Evolutionary conservation across 1,284 basidiomycete species (phyloP), one percentile per base, ranked within the genome.

Genomic region (Malassezia furfur): DNA sequence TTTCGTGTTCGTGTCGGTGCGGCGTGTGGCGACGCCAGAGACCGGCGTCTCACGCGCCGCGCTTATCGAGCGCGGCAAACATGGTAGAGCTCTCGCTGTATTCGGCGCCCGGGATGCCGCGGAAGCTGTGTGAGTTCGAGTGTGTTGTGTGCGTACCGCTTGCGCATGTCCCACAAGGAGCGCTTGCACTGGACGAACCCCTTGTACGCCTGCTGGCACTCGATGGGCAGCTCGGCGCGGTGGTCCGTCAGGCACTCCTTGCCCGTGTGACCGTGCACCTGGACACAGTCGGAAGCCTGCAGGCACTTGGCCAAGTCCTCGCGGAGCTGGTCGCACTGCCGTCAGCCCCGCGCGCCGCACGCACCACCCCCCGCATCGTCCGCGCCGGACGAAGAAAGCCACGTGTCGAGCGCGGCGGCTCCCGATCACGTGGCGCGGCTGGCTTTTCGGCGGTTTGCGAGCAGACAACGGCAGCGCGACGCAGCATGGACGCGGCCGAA

Each of bases 151-250:
- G 30, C 52, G 37, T 37, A 54, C 45, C 55, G 50, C 17, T 52
- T 57, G 19, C 55, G 55, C 55, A 57, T 57, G 32, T 52, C 50
- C 50, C 36, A 44, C 39, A 57, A 32, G 15, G 55, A 52, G 9
- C 55, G 55, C 50, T 57, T 57, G 55, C 55, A 57, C 6, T 57
- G 50, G 32, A 52, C 50, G 32, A 52, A 57, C 28, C 55, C 50
- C 7, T 43, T 28, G 43, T 52, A 52, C 19, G 50, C 50, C 36
- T 57, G 55, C 37, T 57, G 55, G 47, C 55, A 57, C 50, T 48
- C 55, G 30, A 28, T 5, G 15, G 46, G 34, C 14, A 57, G 40
- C 38, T 46, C 46, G 36, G 50, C 41, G 14, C 12, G 35, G 40
- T 57, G 39, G 31, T 57, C 25, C 12, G 12, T 14, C 5, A 57